A percentile compares a stretch with the other conserved stretches of the same genome.
phyloP scores from a whole-genome alignment of 176 grass and related monocot genomes.

The Musa itinerans region DNA sequence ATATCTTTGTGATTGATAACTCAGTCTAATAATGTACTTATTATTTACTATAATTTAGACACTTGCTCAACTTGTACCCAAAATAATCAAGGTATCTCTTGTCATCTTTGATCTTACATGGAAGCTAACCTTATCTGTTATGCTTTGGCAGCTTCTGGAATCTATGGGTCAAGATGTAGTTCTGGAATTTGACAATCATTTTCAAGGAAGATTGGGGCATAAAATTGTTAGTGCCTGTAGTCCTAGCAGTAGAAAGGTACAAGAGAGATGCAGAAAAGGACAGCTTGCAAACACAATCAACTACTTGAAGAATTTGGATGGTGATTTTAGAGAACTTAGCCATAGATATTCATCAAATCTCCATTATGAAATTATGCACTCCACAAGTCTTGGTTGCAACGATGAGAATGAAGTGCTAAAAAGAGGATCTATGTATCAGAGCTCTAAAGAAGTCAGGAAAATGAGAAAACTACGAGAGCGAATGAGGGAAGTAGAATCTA shows the following conservation, averaged over 20 bases:
- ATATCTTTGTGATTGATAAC: neutral
- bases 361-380: conserved; percentile 75
- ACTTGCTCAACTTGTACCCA: neutral
- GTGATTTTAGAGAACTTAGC: conserved; percentile 20
- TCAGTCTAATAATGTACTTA: neutral
- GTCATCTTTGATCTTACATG: neutral
- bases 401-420: conserved; percentile 38
- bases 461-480: conserved; percentile 54
- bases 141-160: conserved; percentile 3
- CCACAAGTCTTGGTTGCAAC: conserved; percentile 21
- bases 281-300: conserved; percentile 21
- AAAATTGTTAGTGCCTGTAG: conserved; percentile 22
- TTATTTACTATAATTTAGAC: neutral
- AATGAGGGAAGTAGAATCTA: conserved; percentile 50
- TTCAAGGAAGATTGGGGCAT: conserved; percentile 12
- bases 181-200: conserved; percentile 23
- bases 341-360: conserved; percentile 48
- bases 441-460: conserved; percentile 64
- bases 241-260: conserved; percentile 25
- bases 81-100: neutral
- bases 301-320: conserved; percentile 45
- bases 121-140: neutral
- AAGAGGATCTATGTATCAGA: conserved; percentile 82
- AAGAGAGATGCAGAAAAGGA: conserved; percentile 36
- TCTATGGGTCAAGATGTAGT: conserved; percentile 59